Percentiles rank a stretch among this genome's conserved stretches.
phyloP scores from a whole-genome alignment of 1,139 yeast genomes.

The Yamadazyma songkhlaensis region DNA sequence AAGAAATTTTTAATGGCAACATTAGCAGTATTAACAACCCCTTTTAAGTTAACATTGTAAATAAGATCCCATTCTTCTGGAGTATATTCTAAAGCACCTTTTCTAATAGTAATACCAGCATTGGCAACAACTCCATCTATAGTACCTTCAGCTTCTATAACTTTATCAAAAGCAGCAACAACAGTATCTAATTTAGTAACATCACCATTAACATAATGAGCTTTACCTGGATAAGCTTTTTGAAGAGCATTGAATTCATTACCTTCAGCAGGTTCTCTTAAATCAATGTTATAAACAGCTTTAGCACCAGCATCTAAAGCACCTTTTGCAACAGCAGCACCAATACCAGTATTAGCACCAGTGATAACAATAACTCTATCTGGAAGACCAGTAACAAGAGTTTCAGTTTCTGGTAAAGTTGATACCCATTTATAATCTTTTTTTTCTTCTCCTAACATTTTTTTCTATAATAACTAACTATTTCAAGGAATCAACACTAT shows the following conservation, averaged over 20 bases:
- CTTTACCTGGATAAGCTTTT: conserved; percentile 9
- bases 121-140: conserved; percentile 81
- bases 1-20: conserved; percentile 25
- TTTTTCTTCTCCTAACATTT: conserved; percentile 12
- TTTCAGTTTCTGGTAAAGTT: conserved; percentile 10
- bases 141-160: conserved; percentile 60
- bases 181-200: conserved; percentile 19
- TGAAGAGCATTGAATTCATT: conserved; percentile 11
- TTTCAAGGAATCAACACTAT: neutral
- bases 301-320: conserved; percentile 11
- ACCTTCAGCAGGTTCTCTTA: conserved; percentile 9
- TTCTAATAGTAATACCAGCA: conserved; percentile 81
- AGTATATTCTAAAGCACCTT: conserved; percentile 52
- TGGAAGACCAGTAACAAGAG: conserved; percentile 10
- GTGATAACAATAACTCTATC: conserved; percentile 28
- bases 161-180: conserved; percentile 49
- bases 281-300: conserved; percentile 10
- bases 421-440: conserved; percentile 8
- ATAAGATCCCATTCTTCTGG: conserved; percentile 50
- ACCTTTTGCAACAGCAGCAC: conserved; percentile 63
- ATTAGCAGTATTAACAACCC: conserved; percentile 56
- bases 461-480: neutral
- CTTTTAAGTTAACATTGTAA: conserved; percentile 51
- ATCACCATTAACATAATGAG: conserved; percentile 10
- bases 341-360: conserved; percentile 48